Evolutionary conservation across 108 stramenopile genomes (phyloP), one percentile per base, ranked within the genome.

Genomic region (Nannochloropsis salina): DNA sequence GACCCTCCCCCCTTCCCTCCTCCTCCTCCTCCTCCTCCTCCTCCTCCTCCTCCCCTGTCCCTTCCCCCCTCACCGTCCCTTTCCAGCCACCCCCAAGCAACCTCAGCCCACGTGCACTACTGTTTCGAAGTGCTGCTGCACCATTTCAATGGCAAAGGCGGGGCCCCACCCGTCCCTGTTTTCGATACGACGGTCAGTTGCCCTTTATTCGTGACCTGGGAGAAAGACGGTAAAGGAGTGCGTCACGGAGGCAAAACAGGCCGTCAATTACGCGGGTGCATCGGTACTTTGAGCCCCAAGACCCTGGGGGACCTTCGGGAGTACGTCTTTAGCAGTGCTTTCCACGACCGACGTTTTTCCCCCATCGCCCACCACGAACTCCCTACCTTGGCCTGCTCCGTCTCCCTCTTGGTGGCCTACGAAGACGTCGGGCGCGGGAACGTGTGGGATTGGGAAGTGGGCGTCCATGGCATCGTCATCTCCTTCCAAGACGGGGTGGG

Each of bases 301-400:
- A 42, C 12, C 42, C 18, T 82, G 82, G 82, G 43, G 82, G 18
- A 18, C 18, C 42, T 82, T 12, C 10, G 15, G 1, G 42, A 82
- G 42, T 82, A 43, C 82, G 82, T 82, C 20, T 44, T n/a, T 20
- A 44, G 9, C 21, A 82, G 82, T 82, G 82, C 82, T 15, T 82
- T 82, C 44, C 18, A 45, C 20, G 82, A 82, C 82, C 42, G 82
- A 43, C 42, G 82, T 20, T 82, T 82, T 82, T 82, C 82, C 82
- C 82, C 82, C 20, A 44, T 82, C 8, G 44, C 42, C 0, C 20
- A 15, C 20, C 82, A 82, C 20, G 82, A 82, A 21, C 42, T 82
- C 44, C 21, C 82, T 5, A 5, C 20, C 3, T 21, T 82, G 15
- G 82, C 42, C 44, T 43, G 42, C 44, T n/a, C 20, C 21, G 82